Conservation (phyloP, 2,329 filamentous ascomycete genomes). For the Chaetothyriales sp. region DNA sequence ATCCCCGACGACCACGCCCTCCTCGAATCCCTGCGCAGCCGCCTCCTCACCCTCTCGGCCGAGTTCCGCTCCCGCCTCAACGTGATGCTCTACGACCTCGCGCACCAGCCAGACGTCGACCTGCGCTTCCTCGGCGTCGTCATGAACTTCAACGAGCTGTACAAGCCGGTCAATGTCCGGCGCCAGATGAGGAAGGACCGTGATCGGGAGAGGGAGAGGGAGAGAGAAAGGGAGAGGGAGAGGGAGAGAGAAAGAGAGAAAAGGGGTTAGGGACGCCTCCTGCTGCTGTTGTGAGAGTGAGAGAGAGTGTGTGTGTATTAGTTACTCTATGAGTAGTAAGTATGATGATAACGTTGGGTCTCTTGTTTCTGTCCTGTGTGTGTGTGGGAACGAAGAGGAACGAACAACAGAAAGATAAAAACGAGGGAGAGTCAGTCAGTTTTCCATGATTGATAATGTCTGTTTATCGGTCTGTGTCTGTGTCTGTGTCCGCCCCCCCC, state of each 20-base stretch:
- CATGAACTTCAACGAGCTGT: constrained; percentile 99
- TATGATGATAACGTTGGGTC: too few relatives aligned
- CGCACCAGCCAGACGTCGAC: constrained; percentile 85
- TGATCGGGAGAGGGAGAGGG: constrained; percentile 9
- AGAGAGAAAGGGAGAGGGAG: not conserved
- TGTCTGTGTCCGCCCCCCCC: too few relatives aligned
- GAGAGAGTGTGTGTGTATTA: too few relatives aligned
- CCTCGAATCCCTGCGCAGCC: constrained; percentile 58
- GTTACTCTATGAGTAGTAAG: too few relatives aligned
- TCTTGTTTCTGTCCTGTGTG: too few relatives aligned
- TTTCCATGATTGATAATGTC: too few relatives aligned
- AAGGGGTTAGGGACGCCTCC: too few relatives aligned
- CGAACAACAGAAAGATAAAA: too few relatives aligned
- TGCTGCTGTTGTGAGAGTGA: too few relatives aligned
- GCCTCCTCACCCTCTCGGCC: constrained; percentile 54
- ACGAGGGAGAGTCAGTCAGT: too few relatives aligned
- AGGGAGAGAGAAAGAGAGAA: not conserved
- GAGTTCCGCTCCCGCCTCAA: constrained; percentile 68
- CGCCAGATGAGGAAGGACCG: constrained; percentile 23
- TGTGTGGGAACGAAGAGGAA: too few relatives aligned
- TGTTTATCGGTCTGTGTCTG: too few relatives aligned
- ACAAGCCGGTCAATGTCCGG: constrained; percentile 59
- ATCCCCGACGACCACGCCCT: constrained; percentile 39
- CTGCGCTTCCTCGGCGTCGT: constrained; percentile 90
- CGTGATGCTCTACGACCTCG: constrained; percentile 71